Conservation (phyloP, 768 basidiomycete genomes). For the Candolleomyces aberdarensis region DNA sequence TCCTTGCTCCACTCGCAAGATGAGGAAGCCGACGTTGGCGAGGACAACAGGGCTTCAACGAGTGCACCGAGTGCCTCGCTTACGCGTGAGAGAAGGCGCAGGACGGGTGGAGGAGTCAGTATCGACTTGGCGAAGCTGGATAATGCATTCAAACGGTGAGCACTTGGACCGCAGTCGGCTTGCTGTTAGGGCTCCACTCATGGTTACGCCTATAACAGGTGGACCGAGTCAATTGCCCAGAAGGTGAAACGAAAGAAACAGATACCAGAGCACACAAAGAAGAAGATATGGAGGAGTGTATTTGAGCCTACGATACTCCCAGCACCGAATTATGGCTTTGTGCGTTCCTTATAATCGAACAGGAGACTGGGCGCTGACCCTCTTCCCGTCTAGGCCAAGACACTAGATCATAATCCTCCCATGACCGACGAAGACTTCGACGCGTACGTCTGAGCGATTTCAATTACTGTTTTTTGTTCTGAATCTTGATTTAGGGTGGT, state of each 20-base stretch:
- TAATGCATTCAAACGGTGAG: slow-evolving; percentile 75
- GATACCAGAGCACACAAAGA: slow-evolving; percentile 56
- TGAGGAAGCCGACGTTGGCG: slow-evolving; percentile 38
- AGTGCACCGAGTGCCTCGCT: slow-evolving; percentile 15
- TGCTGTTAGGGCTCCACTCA: background rate
- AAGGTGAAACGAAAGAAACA: slow-evolving; percentile 81
- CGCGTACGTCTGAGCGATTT: slow-evolving; percentile 41
- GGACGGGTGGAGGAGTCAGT: slow-evolving; percentile 49
- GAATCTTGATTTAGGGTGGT: slow-evolving; percentile 44
- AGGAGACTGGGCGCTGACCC: slow-evolving; percentile 4
- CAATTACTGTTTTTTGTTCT: background rate
- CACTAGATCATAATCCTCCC: slow-evolving; percentile 74
- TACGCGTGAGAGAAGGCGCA: slow-evolving; percentile 32
- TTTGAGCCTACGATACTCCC: slow-evolving; percentile 62
- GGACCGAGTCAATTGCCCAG: slow-evolving; percentile 85
- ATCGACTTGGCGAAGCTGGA: slow-evolving; percentile 82
- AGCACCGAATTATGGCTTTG: slow-evolving; percentile 30
- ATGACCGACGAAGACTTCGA: slow-evolving; percentile 76
- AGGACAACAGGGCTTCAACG: slow-evolving; percentile 24
- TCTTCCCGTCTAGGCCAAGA: slow-evolving; percentile 54
- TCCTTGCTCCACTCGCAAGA: slow-evolving; percentile 40
- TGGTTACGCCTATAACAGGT: slow-evolving; percentile 37
- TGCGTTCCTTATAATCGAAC: slow-evolving; percentile 21
- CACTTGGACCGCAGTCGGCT: background rate
- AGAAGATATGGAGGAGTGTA: slow-evolving; percentile 76